These are phyloP conservation scores for Phytophthora sp. DNA, from an alignment of 352 stramenopile species.

Conservation along the genomic window DNA sequence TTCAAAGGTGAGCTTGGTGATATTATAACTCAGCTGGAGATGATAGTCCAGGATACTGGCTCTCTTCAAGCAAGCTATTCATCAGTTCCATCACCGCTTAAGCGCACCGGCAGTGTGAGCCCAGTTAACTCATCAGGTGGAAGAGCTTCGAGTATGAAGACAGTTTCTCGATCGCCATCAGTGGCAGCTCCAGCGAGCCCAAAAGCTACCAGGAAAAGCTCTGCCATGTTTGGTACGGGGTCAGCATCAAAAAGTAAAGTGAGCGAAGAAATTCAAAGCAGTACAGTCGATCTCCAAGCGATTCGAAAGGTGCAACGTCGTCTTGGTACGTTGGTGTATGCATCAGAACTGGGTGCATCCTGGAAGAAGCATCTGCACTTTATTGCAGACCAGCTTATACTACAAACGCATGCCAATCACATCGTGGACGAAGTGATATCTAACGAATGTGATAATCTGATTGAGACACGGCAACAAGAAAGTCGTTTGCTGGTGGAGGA, in stretches of 20 bases:
- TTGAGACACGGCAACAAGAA: slow-evolving; percentile 54
- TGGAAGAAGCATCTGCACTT: slow-evolving; percentile 64
- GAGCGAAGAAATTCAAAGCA: slow-evolving; percentile 3
- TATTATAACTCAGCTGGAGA: slow-evolving; percentile 49
- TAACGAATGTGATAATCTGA: slow-evolving; percentile 54
- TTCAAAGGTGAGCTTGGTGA: slow-evolving; percentile 67
- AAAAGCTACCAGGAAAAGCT: slow-evolving; percentile 17
- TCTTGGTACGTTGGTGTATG: slow-evolving; percentile 73
- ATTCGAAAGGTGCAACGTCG: slow-evolving; percentile 84
- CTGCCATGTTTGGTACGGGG: slow-evolving; percentile 1
- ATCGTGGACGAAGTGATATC: slow-evolving; percentile 71
- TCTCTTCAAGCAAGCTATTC: slow-evolving; percentile 9
- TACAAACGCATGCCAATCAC: slow-evolving; percentile 71
- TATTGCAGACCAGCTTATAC: slow-evolving; percentile 54
- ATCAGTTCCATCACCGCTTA: not conserved
- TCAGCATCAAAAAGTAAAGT: slow-evolving; percentile 14
- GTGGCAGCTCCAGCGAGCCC: slow-evolving; percentile 2
- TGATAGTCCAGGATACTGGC: slow-evolving; percentile 46
- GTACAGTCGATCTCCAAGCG: slow-evolving; percentile 67
- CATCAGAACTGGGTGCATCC: slow-evolving; percentile 58
- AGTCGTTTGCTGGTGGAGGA: slow-evolving; percentile 62
- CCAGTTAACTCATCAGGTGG: slow-evolving; percentile 8
- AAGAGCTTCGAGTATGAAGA: slow-evolving; percentile 8
- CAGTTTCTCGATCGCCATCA: not conserved
- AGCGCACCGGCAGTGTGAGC: not conserved